Base-by-base conservation (phyloP, 352 stramenopile species). In the Globisporangium viniferum region DNA sequence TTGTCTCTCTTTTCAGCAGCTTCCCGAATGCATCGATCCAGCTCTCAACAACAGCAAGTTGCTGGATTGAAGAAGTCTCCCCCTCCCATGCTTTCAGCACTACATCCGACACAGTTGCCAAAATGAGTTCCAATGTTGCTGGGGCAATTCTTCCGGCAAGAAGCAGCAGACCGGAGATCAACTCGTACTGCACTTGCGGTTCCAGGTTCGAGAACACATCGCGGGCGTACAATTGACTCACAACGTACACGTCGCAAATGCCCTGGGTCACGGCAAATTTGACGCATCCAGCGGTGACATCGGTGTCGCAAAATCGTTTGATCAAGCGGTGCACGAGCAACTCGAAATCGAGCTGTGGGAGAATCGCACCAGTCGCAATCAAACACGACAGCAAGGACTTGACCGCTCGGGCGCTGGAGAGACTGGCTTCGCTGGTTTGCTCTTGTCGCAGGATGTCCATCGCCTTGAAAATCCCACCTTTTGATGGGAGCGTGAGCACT, bases 201-300 rank as follows among this genome's bases (percentile, higher is more conserved):
- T 65, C 35, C 36, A 60, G 15, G 29, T 58, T 71, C 10, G 35
- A 31, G 15, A 66, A 5, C 27, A 51, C 18, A 15, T 65, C 59
- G n/a, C 36, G 58, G 2, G 51, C 5, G 59, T 62, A 66, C 27
- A 80, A 67, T 2, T 77, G 49, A n/a, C 63, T 22, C 48, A 70
- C 67, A 15, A 77, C 27, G 48, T 81, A 64, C 33, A 75, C 63
- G 33, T 84, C 75, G 64, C 77, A 84, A 57, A 60, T 74, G 18
- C 68, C 71, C 71, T 82, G 76, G 1, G 75, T 78, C 33, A 63
- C 68, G n/a, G 75, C 69, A 24, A 84, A 78, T 33, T 66, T 59
- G 64, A 84, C 36, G 56, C 73, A 81, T 12, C 59, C 53, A 8
- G 66, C 20, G 29, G 65, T 83, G 5, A 67, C 64, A 29, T 75